Base-by-base conservation (phyloP, 2,329 filamentous ascomycete species). In the Phialophora chinensis region DNA sequence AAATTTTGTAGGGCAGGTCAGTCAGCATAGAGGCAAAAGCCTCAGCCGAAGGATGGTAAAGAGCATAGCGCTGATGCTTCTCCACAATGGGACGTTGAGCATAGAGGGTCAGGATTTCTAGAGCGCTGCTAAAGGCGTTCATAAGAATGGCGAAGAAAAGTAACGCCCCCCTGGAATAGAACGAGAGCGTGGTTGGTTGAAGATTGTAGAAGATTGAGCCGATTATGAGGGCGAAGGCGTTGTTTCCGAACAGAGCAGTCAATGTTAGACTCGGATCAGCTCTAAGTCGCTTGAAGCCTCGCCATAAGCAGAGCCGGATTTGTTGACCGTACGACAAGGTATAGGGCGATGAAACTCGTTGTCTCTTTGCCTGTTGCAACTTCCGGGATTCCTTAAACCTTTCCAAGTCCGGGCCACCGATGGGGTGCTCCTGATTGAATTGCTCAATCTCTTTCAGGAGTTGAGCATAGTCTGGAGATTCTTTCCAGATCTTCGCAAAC, bases 1-100 rank as follows among this genome's bases (percentile, higher is more conserved):
- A 44, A 8, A 96, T 78, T 77, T 95, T 96, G 78, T 92, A 92
- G 0, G 93, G 93, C 79, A 96, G 80, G 73, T 97, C 93, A 69
- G 87, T 90, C 33, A 97, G 79, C 90, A 96, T 95, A 10, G 91
- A 95, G 0, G 91, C 88, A 66, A 92, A 84, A n/a, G 92, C 91
- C 83, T 97, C 93, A 17, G 92, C 90, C 10, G 90, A 93, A 0
- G 93, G 92, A 74, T 96, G 93, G 74, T 97, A 96, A 20, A 97
- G 84, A 23, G 93, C 92, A 76, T 96, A 97, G 66, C 91, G 88
- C 63, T 85, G 81, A 73, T 97, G 93, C 77, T 97, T 97, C 76
- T 97, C 92, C 68, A 97, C 92, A 73, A 97, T 96, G 0, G 91
- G 91, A 33, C 93, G 90, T 85, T 97, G 93, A 1, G 91, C 87